These are phyloP conservation scores for Rhizoclosmatium globosum DNA, from an alignment of 192 early-diverging fungal species.

Conservation along the genomic window DNA sequence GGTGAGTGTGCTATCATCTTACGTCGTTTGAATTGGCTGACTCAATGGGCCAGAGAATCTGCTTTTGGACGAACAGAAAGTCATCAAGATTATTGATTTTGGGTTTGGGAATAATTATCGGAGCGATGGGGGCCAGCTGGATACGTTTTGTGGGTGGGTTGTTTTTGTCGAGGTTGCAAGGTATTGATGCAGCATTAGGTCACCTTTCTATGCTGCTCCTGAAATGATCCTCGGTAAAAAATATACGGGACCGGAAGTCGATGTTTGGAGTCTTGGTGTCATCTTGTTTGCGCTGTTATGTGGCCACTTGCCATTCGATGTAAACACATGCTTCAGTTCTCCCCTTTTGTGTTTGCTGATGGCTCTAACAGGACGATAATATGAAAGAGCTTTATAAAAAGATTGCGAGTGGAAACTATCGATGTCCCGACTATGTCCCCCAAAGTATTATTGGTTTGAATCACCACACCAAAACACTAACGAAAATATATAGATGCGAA, in stretches of 20 bases:
- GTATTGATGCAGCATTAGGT: constrained; percentile 40
- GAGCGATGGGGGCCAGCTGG: constrained; percentile 49
- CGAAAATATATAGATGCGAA: constrained; percentile 54
- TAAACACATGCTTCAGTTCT: not conserved
- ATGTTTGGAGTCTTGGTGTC: constrained; percentile 86
- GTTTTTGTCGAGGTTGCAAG: constrained; percentile 55
- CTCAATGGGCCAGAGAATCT: constrained; percentile 73
- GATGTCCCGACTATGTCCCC: constrained; percentile 64
- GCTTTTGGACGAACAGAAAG: constrained; percentile 73
- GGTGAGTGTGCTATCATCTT: constrained; percentile 36
- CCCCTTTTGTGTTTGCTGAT: not conserved
- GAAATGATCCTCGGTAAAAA: constrained; percentile 84
- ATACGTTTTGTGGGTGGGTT: constrained; percentile 67
- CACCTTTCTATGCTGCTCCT: constrained; percentile 84
- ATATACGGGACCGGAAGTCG: constrained; percentile 87
- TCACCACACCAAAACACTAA: constrained; percentile 77
- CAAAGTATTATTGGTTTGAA: constrained; percentile 80
- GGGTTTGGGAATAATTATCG: constrained; percentile 79
- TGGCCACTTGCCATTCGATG: constrained; percentile 85
- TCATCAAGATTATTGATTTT: constrained; percentile 90
- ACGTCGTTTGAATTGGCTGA: not conserved
- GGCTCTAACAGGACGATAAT: constrained; percentile 64
- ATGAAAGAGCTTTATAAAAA: constrained; percentile 86
- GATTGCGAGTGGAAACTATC: constrained; percentile 75
- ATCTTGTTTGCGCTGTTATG: constrained; percentile 86